Evolutionary conservation across 2,329 filamentous ascomycete species (phyloP).

Genomic region (Calonectria naviculata): DNA sequence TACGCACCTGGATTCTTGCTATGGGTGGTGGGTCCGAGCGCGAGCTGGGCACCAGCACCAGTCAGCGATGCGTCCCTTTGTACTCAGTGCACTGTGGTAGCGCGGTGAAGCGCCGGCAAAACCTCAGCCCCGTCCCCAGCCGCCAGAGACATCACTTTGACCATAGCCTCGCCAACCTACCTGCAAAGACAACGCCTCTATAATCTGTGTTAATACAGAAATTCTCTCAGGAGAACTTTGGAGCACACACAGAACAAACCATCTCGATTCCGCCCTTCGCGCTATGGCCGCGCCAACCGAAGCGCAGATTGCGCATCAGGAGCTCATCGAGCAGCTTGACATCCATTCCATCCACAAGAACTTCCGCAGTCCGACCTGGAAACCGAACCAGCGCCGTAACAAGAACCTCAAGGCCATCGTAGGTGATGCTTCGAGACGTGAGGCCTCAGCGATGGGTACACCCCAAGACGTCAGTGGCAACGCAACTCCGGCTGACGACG

Average conservation of each 20-base stretch:
- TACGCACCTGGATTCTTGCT: background rate
- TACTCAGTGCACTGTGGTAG: constrained; percentile 4
- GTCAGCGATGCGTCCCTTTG: no score
- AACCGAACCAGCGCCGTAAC: constrained; percentile 93
- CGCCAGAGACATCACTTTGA: background rate
- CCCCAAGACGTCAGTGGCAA: constrained; percentile 81
- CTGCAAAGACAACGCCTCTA: background rate
- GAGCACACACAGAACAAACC: background rate
- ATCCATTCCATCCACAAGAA: constrained; percentile 87
- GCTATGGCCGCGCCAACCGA: constrained; percentile 73
- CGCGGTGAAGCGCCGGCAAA: constrained; percentile 50
- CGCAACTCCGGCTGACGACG: constrained; percentile 72
- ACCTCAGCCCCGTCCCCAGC: constrained; percentile 26
- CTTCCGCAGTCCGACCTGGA: constrained; percentile 93
- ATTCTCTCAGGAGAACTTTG: background rate
- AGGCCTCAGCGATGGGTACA: constrained; percentile 87
- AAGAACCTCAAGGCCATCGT: constrained; percentile 99
- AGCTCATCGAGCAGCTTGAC: constrained; percentile 91
- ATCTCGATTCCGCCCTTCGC: background rate
- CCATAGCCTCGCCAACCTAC: background rate
- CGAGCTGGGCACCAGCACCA: constrained; percentile 20
- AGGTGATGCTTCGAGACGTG: constrained; percentile 86
- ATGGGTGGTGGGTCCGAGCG: constrained; percentile 9
- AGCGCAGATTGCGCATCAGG: constrained; percentile 82
- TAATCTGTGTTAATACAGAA: background rate